phyloP scores from a whole-genome alignment of 2,329 filamentous ascomycete species.

The Sporothrix inflata region DNA sequence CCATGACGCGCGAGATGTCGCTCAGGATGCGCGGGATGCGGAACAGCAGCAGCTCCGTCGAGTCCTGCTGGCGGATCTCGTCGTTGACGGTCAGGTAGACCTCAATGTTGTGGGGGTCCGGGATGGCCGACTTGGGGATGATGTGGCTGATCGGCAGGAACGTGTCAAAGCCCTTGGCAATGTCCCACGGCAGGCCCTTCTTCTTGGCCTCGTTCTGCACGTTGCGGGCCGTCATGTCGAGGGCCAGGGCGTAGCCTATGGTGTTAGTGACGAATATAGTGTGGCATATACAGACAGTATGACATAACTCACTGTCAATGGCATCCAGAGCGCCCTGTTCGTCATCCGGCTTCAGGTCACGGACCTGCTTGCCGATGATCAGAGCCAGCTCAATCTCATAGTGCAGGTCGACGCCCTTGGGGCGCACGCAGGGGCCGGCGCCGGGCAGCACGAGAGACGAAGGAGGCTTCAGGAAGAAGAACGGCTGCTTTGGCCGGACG shows the following conservation, averaged over 20 bases:
- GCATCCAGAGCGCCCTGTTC: slow-evolving; percentile 76
- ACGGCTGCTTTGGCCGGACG: slow-evolving; percentile 85
- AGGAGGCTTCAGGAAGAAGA: slow-evolving; percentile 97
- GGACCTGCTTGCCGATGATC: slow-evolving; percentile 79
- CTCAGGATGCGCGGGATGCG: slow-evolving; percentile 82
- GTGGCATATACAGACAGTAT: not conserved
- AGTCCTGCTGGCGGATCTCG: slow-evolving; percentile 77
- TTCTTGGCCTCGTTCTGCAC: slow-evolving; percentile 95
- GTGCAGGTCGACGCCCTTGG: slow-evolving; percentile 82
- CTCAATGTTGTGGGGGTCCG: slow-evolving; percentile 85
- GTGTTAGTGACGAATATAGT: not conserved
- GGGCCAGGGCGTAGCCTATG: slow-evolving; percentile 81
- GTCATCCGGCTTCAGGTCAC: slow-evolving; percentile 75
- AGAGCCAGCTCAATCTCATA: slow-evolving; percentile 95
- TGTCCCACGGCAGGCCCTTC: slow-evolving; percentile 94
- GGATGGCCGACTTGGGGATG: slow-evolving; percentile 78
- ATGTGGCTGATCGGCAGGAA: slow-evolving; percentile 85
- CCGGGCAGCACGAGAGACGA: slow-evolving; percentile 81
- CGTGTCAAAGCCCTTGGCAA: slow-evolving; percentile 97
- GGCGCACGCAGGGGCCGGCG: slow-evolving; percentile 78
- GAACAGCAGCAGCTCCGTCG: slow-evolving; percentile 93
- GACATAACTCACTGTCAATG: slow-evolving; percentile 65
- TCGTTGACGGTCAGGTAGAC: slow-evolving; percentile 85
- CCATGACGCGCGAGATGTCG: slow-evolving; percentile 95
- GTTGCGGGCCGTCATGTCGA: slow-evolving; percentile 97